Conservation (phyloP, 176 grass and related monocot genomes). For the Rhynchospora tenuis region DNA sequence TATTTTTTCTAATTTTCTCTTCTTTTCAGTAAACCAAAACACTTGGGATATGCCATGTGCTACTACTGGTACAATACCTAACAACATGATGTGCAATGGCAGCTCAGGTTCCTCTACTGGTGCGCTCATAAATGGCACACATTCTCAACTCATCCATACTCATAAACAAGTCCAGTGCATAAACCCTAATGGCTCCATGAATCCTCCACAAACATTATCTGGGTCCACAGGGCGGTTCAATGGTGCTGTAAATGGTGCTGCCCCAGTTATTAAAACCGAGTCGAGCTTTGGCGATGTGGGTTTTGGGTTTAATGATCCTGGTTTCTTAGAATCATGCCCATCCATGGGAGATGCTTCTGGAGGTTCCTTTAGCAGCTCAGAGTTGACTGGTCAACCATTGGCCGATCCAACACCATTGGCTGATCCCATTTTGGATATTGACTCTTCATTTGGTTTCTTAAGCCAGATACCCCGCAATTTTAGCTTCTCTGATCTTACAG, state of each 20-base stretch:
- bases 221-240: slow-evolving; percentile 43
- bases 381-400: slow-evolving; percentile 71
- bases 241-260: slow-evolving; percentile 43
- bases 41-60: slow-evolving; percentile 46
- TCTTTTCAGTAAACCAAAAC: slow-evolving; percentile 67
- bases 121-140: slow-evolving; percentile 47
- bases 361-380: slow-evolving; percentile 79
- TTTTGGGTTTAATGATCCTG: slow-evolving; percentile 61
- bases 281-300: slow-evolving; percentile 63
- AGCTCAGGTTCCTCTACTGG: slow-evolving; percentile 33
- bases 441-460: slow-evolving; percentile 77
- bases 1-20: slow-evolving; percentile 14
- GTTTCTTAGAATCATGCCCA: slow-evolving; percentile 69
- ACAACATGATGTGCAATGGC: slow-evolving; percentile 69
- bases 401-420: slow-evolving; percentile 46
- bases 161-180: slow-evolving; percentile 52
- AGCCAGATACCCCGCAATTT: slow-evolving; percentile 96
- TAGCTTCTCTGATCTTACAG: slow-evolving; percentile 93
- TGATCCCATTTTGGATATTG: slow-evolving; percentile 63
- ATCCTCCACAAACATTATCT: slow-evolving; percentile 38
- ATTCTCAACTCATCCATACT: slow-evolving; percentile 52
- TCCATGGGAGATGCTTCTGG: slow-evolving; percentile 73
- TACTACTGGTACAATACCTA: slow-evolving; percentile 43
- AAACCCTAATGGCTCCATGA: slow-evolving; percentile 33
- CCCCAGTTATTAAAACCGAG: slow-evolving; percentile 63